These are phyloP conservation scores for Gomphus bonarii DNA, from an alignment of 1,284 basidiomycete genomes.

Conservation along the genomic window DNA sequence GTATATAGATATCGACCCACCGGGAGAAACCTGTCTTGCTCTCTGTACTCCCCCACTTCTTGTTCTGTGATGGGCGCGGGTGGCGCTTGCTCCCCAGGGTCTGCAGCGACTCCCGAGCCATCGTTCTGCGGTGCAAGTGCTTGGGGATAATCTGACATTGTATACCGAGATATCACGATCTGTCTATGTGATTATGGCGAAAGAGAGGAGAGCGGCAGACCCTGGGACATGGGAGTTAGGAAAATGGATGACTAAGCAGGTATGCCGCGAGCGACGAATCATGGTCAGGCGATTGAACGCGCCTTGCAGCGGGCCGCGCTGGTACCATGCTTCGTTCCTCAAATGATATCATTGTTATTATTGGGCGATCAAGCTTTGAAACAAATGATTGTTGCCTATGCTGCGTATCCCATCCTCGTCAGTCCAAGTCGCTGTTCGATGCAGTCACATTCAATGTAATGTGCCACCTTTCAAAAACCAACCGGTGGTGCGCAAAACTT, in stretches of 20 bases:
- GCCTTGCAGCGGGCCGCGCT: neutral
- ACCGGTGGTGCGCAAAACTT: no score
- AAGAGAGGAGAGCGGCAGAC: neutral
- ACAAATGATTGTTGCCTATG: neutral
- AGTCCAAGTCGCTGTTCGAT: neutral
- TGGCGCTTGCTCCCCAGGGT: conserved; percentile 35
- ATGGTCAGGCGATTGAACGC: conserved; percentile 10
- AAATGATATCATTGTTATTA: neutral
- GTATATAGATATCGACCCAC: conserved; percentile 30
- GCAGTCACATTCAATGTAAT: neutral
- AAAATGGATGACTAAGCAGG: neutral
- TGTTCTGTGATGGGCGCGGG: conserved; percentile 76
- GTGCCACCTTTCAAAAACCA: no score
- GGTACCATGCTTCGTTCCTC: neutral
- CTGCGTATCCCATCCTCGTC: neutral
- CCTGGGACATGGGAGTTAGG: conserved; percentile 9
- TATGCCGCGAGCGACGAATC: conserved; percentile 10
- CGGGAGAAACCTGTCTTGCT: conserved; percentile 86
- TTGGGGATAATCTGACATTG: conserved; percentile 45
- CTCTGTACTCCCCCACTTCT: conserved; percentile 85
- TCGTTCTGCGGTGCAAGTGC: conserved; percentile 49
- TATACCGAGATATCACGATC: neutral
- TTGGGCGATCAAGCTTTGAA: neutral
- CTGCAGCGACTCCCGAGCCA: conserved; percentile 27
- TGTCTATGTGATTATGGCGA: neutral